Evolutionary conservation across 768 basidiomycete genomes (phyloP).

Genomic region (Gloeostereum incarnatum): DNA sequence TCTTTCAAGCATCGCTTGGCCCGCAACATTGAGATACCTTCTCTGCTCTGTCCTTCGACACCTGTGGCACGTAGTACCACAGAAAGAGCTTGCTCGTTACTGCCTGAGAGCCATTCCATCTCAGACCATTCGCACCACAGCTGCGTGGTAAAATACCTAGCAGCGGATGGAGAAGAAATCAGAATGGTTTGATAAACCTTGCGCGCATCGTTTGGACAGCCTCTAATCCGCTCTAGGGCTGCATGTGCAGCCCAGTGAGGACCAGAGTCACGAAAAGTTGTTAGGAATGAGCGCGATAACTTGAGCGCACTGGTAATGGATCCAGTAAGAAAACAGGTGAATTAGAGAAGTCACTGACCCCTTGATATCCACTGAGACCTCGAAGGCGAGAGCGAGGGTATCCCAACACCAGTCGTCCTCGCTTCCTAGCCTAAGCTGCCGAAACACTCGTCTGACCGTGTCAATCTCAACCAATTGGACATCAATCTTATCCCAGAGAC

Average conservation of each 20-base stretch:
- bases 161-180: conserved; percentile 28
- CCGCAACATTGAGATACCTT: conserved; percentile 48
- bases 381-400: conserved; percentile 54
- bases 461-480: conserved; percentile 36
- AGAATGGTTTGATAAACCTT: conserved; percentile 72
- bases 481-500: conserved; percentile 37
- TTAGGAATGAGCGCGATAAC: conserved; percentile 56
- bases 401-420: conserved; percentile 58
- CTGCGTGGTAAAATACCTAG: conserved; percentile 24
- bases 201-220: conserved; percentile 56
- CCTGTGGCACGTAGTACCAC: conserved; percentile 47
- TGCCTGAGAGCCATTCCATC: conserved; percentile 66
- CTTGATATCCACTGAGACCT: conserved; percentile 49
- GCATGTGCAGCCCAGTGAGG: conserved; percentile 72
- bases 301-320: conserved; percentile 46
- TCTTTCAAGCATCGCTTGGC: conserved; percentile 59
- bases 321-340: conserved; percentile 5
- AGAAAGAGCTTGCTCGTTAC: conserved; percentile 37
- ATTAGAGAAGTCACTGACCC: conserved; percentile 27
- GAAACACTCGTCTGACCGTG: conserved; percentile 50
- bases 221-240: conserved; percentile 59
- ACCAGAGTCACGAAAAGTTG: conserved; percentile 45
- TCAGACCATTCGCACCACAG: conserved; percentile 85
- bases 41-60: conserved; percentile 39
- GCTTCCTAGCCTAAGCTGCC: conserved; percentile 40